These are phyloP conservation scores for Sicyos edulis DNA, from an alignment of 306 rosid genomes.

Conservation along the genomic window DNA sequence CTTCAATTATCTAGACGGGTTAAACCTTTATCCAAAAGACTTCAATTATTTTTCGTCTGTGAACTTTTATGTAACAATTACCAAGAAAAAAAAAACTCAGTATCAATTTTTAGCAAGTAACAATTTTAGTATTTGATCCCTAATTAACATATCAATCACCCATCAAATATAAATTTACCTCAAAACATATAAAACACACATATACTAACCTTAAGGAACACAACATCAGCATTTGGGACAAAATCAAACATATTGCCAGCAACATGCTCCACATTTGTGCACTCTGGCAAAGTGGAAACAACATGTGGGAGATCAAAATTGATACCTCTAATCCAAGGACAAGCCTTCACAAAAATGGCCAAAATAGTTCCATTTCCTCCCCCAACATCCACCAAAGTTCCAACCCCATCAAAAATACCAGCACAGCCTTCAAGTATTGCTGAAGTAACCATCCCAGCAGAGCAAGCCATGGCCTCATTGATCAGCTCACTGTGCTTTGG, in stretches of 20 bases:
- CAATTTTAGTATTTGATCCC: too few species aligned
- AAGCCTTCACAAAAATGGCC: conserved; percentile 29
- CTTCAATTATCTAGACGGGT: too few species aligned
- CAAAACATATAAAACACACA: not conserved
- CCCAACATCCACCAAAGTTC: conserved; percentile 63
- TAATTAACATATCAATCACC: too few species aligned
- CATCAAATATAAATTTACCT: not conserved
- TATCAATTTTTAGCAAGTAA: too few species aligned
- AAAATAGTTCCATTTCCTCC: conserved; percentile 59
- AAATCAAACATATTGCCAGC: conserved; percentile 55
- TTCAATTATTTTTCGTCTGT: too few species aligned
- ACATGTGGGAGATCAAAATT: conserved; percentile 76
- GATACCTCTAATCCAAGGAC: conserved; percentile 41
- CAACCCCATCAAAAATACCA: conserved; percentile 40
- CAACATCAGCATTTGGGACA: conserved; percentile 71
- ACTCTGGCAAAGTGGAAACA: conserved; percentile 26
- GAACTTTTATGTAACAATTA: too few species aligned
- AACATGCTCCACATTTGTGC: conserved; percentile 33
- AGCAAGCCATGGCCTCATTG: conserved; percentile 66
- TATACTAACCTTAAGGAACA: conserved; percentile 40
- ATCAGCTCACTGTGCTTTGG: conserved; percentile 33
- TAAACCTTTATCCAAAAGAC: too few species aligned
- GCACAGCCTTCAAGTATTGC: conserved; percentile 29
- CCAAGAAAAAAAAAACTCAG: too few species aligned
- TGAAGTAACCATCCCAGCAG: conserved; percentile 21